Evolutionary conservation across 2,329 filamentous ascomycete genomes (phyloP).

Genomic region (Ophiostoma triangulosporum): DNA sequence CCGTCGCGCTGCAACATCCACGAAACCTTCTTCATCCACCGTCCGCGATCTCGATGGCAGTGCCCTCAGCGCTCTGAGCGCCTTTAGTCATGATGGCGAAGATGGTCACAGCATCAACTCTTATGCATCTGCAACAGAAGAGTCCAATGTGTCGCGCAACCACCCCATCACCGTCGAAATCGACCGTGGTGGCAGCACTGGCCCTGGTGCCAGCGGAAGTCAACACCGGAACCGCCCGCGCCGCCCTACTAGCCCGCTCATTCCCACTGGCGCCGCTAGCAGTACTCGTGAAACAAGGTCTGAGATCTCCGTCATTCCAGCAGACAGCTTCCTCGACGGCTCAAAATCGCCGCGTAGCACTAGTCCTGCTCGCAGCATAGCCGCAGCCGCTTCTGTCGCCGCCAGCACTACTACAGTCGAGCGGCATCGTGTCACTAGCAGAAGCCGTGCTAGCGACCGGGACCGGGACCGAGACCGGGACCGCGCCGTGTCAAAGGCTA

Average conservation of each 20-base stretch:
- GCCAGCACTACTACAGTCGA: conserved; percentile 27
- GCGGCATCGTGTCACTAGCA: conserved; percentile 14
- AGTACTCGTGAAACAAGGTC: conserved; percentile 55
- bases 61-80: conserved; percentile 16
- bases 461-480: conserved; percentile 23
- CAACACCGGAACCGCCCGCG: conserved; percentile 36
- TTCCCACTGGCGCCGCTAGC: conserved; percentile 32
- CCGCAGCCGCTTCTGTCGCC: conserved; percentile 25
- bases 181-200: conserved; percentile 34
- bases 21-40: conserved; percentile 26
- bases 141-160: conserved; percentile 61
- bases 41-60: conserved; percentile 21
- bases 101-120: conserved; percentile 58
- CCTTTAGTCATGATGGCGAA: conserved; percentile 28
- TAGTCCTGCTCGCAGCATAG: conserved; percentile 29
- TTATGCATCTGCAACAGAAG: conserved; percentile 65
- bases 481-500: background rate
- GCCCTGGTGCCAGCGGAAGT: background rate
- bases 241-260: conserved; percentile 51
- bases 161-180: conserved; percentile 88
- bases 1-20: conserved; percentile 26
- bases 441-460: conserved; percentile 27
- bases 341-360: conserved; percentile 32
- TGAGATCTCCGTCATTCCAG: conserved; percentile 68
- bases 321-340: conserved; percentile 49